These are phyloP conservation scores for Kuraishia hungarica DNA, from an alignment of 805 yeast species.

Conservation along the genomic window DNA sequence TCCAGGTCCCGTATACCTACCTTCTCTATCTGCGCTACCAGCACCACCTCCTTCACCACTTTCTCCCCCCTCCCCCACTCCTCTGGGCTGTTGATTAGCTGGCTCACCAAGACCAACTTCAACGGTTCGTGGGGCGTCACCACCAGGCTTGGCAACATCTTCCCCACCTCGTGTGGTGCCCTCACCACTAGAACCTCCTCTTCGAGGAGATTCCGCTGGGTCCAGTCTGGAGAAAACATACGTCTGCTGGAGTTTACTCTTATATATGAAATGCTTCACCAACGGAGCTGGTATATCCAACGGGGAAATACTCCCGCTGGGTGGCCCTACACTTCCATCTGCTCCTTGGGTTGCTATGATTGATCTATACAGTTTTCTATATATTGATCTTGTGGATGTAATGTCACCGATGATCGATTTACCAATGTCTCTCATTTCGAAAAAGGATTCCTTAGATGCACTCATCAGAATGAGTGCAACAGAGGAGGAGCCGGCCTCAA, in stretches of 20 bases:
- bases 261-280: constrained; percentile 75
- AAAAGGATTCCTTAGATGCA: constrained; percentile 74
- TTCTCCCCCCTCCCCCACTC: no score
- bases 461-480: constrained; percentile 41
- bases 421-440: constrained; percentile 58
- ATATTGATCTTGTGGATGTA: constrained; percentile 24
- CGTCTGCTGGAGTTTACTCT: constrained; percentile 62
- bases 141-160: no score
- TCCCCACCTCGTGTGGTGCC: no score
- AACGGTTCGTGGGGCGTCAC: no score
- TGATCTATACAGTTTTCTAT: constrained; percentile 18
- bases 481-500: not conserved
- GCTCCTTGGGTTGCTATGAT: constrained; percentile 20
- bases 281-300: constrained; percentile 47
- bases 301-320: constrained; percentile 32
- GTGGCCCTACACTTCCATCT: constrained; percentile 18
- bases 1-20: constrained; percentile 3
- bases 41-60: no score
- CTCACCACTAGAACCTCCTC: no score
- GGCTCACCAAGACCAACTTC: no score
- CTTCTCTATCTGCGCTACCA: not conserved
- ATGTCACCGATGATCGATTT: constrained; percentile 38
- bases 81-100: no score
- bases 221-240: constrained; percentile 27
- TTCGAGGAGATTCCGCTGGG: constrained; percentile 3